A percentile compares a stretch with the other conserved stretches of the same genome.
phyloP scores from a whole-genome alignment of 495 filamentous ascomycete species.

The Pyrenopolyporus hunteri region DNA sequence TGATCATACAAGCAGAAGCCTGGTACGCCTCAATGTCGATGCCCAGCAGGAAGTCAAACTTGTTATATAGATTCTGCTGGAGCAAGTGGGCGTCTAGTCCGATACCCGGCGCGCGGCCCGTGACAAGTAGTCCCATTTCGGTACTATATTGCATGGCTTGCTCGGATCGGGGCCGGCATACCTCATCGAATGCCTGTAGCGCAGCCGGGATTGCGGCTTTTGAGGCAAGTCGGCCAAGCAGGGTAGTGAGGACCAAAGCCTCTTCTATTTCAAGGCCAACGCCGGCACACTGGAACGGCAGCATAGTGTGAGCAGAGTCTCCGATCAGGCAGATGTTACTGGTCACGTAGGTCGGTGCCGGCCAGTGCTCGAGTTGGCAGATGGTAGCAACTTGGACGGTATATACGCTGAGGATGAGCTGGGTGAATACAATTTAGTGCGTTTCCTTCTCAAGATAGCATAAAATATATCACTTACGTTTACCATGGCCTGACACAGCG shows the following conservation, averaged over 20 bases:
- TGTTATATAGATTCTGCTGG: slow-evolving; percentile 26
- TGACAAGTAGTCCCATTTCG: slow-evolving; percentile 28
- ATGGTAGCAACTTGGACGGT: slow-evolving; percentile 40
- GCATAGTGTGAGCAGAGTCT: slow-evolving; percentile 38
- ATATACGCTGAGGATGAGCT: slow-evolving; percentile 40
- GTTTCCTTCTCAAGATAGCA: background rate
- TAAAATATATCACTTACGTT: slow-evolving; percentile 34
- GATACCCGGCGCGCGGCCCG: slow-evolving; percentile 26
- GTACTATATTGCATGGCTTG: slow-evolving; percentile 14
- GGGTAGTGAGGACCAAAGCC: slow-evolving; percentile 32
- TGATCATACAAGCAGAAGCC: slow-evolving; percentile 24
- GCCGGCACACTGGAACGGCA: slow-evolving; percentile 29
- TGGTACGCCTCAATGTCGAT: slow-evolving; percentile 16
- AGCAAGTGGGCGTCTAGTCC: slow-evolving; percentile 33
- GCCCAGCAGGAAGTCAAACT: slow-evolving; percentile 29
- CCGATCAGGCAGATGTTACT: slow-evolving; percentile 35
- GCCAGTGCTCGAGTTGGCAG: slow-evolving; percentile 30
- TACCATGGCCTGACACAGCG: slow-evolving; percentile 33
- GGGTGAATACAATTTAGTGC: background rate
- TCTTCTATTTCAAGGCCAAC: slow-evolving; percentile 34
- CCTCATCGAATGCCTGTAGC: slow-evolving; percentile 36
- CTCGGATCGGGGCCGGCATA: slow-evolving; percentile 39
- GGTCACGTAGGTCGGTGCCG: slow-evolving; percentile 37
- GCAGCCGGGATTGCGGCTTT: slow-evolving; percentile 36
- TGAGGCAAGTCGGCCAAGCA: slow-evolving; percentile 30